Percentiles rank a stretch among this genome's conserved stretches.
Evolutionary conservation across 2,329 filamentous ascomycete species (phyloP).

Genomic region (Penicillium rolfsii): DNA sequence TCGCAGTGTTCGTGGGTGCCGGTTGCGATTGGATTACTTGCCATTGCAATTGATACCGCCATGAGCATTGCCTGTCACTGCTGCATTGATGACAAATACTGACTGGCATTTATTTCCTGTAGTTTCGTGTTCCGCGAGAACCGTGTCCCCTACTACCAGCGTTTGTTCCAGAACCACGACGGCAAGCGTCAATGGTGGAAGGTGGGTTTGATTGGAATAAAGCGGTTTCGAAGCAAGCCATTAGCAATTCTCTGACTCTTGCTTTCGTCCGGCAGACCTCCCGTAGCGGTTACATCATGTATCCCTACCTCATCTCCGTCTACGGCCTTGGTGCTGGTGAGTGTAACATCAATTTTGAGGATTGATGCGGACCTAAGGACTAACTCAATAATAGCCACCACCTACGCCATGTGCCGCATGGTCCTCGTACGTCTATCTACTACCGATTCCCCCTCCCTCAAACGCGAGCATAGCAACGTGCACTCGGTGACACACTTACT

Average conservation of each 20-base stretch:
- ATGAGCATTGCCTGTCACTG: neutral
- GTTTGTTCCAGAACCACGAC: conserved; percentile 68
- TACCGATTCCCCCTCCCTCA: neutral
- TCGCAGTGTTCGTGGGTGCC: conserved; percentile 9
- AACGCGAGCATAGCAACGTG: neutral
- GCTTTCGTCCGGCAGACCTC: conserved; percentile 48
- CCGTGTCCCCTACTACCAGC: conserved; percentile 69
- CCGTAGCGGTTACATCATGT: conserved; percentile 61
- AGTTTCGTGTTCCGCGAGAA: conserved; percentile 67
- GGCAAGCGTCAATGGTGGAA: conserved; percentile 69
- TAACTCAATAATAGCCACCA: conserved; percentile 31
- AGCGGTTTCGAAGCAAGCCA: neutral
- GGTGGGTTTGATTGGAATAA: conserved; percentile 53
- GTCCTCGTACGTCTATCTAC: conserved; percentile 43
- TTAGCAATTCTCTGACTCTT: conserved; percentile 21
- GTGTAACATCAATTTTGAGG: conserved; percentile 25
- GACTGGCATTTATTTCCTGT: conserved; percentile 14
- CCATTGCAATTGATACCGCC: conserved; percentile 13
- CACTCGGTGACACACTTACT: conserved; percentile 18
- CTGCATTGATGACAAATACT: conserved; percentile 19
- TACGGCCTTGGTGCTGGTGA: conserved; percentile 55
- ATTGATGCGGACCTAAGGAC: conserved; percentile 9
- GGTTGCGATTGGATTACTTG: conserved; percentile 26
- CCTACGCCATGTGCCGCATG: conserved; percentile 51
- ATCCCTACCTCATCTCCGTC: conserved; percentile 61